Evolutionary conservation across 1,284 basidiomycete species (phyloP), one percentile per base, ranked within the genome.

Genomic region (Ustilago sp.): DNA sequence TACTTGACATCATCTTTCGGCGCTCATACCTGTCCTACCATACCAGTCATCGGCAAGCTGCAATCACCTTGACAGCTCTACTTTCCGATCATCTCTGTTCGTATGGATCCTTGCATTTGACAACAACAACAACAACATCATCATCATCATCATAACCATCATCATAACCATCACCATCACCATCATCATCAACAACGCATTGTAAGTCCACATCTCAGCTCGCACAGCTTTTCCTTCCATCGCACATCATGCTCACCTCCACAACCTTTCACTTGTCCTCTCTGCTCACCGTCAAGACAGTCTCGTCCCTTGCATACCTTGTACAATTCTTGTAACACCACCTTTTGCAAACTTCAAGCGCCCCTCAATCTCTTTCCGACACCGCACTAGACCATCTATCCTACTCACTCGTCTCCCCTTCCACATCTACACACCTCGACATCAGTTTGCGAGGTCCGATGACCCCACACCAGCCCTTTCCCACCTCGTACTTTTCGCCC

Each of bases 251-350:
- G 45, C 63, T 71, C 32, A 71, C 54, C 31, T 50, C 31, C 15
- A 28, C 1, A 19, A 19, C 43, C 43, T 45, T n/a, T 7, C 43
- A 17, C 43, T 28, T 58, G 13, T 56, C 45, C 50, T 31, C 34
- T 19, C 8, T 43, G 4, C 23, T 13, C 48, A 34, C 17, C n/a
- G 36, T 32, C 32, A 11, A 32, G 23, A 48, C 63, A 74, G 66
- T 74, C 63, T 59, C 57, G 72, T 59, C 64, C 59, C 32, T 67
- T 65, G 72, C 72, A 74, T 68, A 56, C 63, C 60, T 70, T 74
- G 72, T 74, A 74, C 67, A 69, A 66, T 58, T 63, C 72, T 64
- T 74, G 71, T 74, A 74, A 68, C 71, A 74, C 59, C 71, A 74
- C 66, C 62, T 45, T 28, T 59, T 68, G 70, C 64, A 73, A 68